Percentiles rank a stretch among this genome's conserved stretches.
These are phyloP conservation scores for Haplosporangium gracile DNA, from an alignment of 192 early-diverging fungal species.

Conservation along the genomic window DNA sequence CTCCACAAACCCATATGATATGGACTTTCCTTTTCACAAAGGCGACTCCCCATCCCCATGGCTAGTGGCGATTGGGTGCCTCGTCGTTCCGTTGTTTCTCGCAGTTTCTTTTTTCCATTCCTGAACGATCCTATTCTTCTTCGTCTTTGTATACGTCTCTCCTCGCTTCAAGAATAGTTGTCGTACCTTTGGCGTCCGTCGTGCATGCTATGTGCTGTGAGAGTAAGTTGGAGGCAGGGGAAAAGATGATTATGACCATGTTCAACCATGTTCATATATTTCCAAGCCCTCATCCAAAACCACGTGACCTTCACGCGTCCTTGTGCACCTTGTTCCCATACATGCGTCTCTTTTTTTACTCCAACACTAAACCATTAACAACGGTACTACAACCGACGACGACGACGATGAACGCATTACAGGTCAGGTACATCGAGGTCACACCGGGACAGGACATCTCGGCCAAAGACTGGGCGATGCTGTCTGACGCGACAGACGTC, in stretches of 20 bases:
- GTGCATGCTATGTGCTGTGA: no score
- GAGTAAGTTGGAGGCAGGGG: no score
- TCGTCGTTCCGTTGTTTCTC: neutral
- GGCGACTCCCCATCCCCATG: neutral
- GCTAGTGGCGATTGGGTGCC: neutral
- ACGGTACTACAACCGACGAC: neutral
- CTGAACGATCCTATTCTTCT: neutral
- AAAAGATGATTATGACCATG: no score
- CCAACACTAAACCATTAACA: no score
- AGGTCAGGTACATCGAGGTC: neutral
- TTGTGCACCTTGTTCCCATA: no score
- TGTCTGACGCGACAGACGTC: neutral
- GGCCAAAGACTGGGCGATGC: neutral
- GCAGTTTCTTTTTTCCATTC: neutral
- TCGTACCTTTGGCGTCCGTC: no score
- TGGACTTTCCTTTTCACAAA: neutral
- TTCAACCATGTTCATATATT: no score
- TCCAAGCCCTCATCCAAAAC: no score
- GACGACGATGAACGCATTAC: neutral
- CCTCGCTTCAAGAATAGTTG: no score
- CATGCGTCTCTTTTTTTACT: no score
- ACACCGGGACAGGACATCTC: neutral
- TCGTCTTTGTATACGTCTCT: neutral
- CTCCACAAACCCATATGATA: neutral
- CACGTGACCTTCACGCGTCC: no score